Evolutionary conservation across 1,284 basidiomycete genomes (phyloP).

Genomic region (Pisolithus thermaeus): DNA sequence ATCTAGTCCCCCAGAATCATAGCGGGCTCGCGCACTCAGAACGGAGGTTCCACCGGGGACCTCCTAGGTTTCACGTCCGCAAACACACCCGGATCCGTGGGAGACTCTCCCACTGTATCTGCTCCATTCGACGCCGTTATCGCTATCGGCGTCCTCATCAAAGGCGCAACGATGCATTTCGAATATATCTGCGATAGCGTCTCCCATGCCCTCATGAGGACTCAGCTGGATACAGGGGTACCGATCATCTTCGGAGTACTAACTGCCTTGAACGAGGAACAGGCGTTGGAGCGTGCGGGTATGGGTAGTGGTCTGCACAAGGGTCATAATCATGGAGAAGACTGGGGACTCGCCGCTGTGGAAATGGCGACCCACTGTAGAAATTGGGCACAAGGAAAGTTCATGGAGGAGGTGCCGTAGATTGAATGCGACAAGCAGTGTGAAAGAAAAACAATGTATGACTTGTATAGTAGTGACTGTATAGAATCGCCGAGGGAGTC

Average conservation of each 20-base stretch:
- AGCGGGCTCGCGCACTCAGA: conserved; percentile 78
- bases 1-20: conserved; percentile 58
- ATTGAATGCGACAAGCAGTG: background rate
- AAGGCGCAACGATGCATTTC: conserved; percentile 96
- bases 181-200: conserved; percentile 97
- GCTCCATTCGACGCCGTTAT: conserved; percentile 91
- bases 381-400: conserved; percentile 75
- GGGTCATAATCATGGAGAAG: conserved; percentile 93
- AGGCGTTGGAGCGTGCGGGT: conserved; percentile 92
- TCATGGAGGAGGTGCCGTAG: conserved; percentile 23
- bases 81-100: conserved; percentile 40
- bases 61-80: conserved; percentile 57
- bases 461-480: no score
- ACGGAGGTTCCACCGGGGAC: conserved; percentile 66
- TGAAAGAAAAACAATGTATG: background rate
- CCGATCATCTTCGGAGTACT: conserved; percentile 97
- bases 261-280: conserved; percentile 89
- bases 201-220: conserved; percentile 88
- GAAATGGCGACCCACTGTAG: conserved; percentile 78
- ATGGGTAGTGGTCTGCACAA: conserved; percentile 59
- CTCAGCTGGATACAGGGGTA: conserved; percentile 89
- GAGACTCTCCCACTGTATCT: conserved; percentile 35
- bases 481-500: no score
- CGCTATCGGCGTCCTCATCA: conserved; percentile 96
- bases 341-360: conserved; percentile 94